phyloP scores from a whole-genome alignment of 108 stramenopile genomes.

The Cylindrotheca closterium region DNA sequence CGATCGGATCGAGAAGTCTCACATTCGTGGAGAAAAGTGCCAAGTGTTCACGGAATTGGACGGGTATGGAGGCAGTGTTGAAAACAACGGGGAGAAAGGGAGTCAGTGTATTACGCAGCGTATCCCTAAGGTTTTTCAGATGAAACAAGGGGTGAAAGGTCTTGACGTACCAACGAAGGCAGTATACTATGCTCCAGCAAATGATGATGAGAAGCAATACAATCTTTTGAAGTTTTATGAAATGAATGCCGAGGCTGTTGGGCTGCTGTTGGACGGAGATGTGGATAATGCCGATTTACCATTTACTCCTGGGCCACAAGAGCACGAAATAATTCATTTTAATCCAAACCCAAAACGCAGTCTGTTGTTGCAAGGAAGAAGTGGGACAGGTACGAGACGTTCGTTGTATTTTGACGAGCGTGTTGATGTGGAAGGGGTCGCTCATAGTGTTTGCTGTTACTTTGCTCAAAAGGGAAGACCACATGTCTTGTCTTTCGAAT shows the following conservation, averaged over 20 bases:
- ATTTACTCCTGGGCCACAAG: slow-evolving; percentile 51
- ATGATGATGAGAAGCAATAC: slow-evolving; percentile 39
- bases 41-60: slow-evolving; percentile 26
- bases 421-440: no score
- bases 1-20: slow-evolving; percentile 38
- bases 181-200: slow-evolving; percentile 35
- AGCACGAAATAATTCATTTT: slow-evolving; percentile 46
- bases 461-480: slow-evolving; percentile 43
- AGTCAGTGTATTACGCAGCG: neutral
- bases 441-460: neutral
- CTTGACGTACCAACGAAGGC: slow-evolving; percentile 1
- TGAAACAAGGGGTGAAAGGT: slow-evolving; percentile 19
- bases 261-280: slow-evolving; percentile 28
- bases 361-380: slow-evolving; percentile 42
- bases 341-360: slow-evolving; percentile 26
- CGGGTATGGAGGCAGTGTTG: neutral
- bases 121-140: slow-evolving; percentile 32
- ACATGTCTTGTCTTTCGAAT: slow-evolving; percentile 51
- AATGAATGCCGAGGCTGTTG: slow-evolving; percentile 27
- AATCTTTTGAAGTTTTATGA: slow-evolving; percentile 56
- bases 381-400: no score
- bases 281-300: slow-evolving; percentile 39
- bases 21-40: slow-evolving; percentile 41
- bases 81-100: neutral
- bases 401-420: no score